Percentiles rank a stretch among this genome's conserved stretches.
These are phyloP conservation scores for Tylopilus balloui DNA, from an alignment of 768 basidiomycete species.

Conservation along the genomic window DNA sequence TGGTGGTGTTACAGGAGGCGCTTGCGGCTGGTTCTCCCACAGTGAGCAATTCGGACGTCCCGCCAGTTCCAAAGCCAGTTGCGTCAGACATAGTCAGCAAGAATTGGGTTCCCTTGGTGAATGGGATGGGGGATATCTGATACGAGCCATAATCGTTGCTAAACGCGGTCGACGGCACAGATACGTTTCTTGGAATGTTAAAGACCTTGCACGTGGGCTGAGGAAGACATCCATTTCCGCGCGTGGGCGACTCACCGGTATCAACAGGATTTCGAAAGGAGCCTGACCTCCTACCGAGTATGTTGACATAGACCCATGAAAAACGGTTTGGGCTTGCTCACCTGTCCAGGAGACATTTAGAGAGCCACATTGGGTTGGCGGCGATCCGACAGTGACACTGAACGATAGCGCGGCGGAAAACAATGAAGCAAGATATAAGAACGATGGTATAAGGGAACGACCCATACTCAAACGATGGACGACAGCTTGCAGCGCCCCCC, in stretches of 20 bases:
- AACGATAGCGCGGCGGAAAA: slow-evolving; percentile 28
- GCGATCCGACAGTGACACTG: slow-evolving; percentile 47
- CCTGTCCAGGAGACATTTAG: slow-evolving; percentile 62
- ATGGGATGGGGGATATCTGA: slow-evolving; percentile 40
- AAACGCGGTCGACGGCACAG: slow-evolving; percentile 53
- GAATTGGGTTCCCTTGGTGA: slow-evolving; percentile 38
- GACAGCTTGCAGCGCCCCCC: slow-evolving; percentile 5
- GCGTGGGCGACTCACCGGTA: slow-evolving; percentile 42
- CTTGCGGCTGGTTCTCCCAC: slow-evolving; percentile 43
- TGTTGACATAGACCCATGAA: not conserved
- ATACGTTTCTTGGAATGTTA: slow-evolving; percentile 48
- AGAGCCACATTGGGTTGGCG: slow-evolving; percentile 57
- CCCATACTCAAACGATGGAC: slow-evolving; percentile 26
- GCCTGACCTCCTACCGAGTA: slow-evolving; percentile 46
- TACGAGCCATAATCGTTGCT: slow-evolving; percentile 52
- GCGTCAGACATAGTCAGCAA: slow-evolving; percentile 68
- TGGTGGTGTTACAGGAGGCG: slow-evolving; percentile 45
- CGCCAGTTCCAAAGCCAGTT: slow-evolving; percentile 65
- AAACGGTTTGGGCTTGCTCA: slow-evolving; percentile 26
- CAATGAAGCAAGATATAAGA: slow-evolving; percentile 23
- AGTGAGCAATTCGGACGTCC: slow-evolving; percentile 45
- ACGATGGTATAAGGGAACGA: slow-evolving; percentile 22
- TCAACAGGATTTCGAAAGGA: slow-evolving; percentile 47
- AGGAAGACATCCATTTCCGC: not conserved
- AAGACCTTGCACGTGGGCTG: slow-evolving; percentile 40